Base-by-base conservation (phyloP, 1,284 basidiomycete genomes). In the Tilletia caries region DNA sequence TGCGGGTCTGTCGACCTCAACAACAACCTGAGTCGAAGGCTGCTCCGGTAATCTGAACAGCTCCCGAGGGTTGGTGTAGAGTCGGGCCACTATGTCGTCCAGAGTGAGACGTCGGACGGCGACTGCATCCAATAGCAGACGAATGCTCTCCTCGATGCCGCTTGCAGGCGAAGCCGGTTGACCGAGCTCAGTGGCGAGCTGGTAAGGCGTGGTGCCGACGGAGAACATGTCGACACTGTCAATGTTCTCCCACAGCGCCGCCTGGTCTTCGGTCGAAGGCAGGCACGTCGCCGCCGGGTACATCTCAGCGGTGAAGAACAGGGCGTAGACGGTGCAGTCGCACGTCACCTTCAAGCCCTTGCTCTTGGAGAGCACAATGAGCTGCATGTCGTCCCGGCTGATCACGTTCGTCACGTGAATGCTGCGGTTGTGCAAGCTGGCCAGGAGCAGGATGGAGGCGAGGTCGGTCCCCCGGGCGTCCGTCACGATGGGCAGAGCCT, bases 341-440 rank as follows among this genome's bases (percentile, higher is more conserved):
- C 95, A 98, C 1, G 95, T 98, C 70, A 98, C 95, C 80, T 92
- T 91, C 76, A 98, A 88, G 33, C 91, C 88, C 86, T 95, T 96
- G 68, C 91, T 90, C 86, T 98, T 99, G 87, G 92, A 93, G 66
- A 99, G 87, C 5, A 91, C 90, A 82, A 99, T 98, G 70, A 99
- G 86, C 48, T 91, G 86, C 68, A 99, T 87, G 83, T 98, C 96
- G 72, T 95, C 94, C 77, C 89, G 88, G 72, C 88, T 91, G 75
- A 90, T 89, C 44, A 98, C 92, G 78, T 95, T 92, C n/a, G 93
- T 94, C 73, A 98, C 89, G 84, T 99, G 95, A 37, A 98, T 89
- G 78, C 89, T 90, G 73, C 95, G 90, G 81, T 88, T 90, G 84
- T 98, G 91, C 67, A 98, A 88, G 79, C 92, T 95, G 18, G 95